Evolutionary conservation across 371 early-diverging fungal species (phyloP), one percentile per base, ranked within the genome.

Genomic region (Mucor irregularis): DNA sequence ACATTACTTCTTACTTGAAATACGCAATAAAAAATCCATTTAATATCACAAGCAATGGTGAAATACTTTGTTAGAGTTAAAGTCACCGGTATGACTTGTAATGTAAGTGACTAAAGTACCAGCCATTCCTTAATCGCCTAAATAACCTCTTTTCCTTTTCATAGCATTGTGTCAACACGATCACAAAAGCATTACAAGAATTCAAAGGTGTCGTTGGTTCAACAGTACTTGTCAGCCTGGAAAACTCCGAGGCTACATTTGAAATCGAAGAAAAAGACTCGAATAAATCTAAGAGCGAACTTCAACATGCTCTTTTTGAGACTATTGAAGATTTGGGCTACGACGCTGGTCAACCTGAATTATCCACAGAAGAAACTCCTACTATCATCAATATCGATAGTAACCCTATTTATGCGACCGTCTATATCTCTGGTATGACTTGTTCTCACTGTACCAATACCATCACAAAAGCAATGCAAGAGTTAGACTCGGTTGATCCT

Each of bases 381-480:
- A 14, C 13, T 35, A n/a, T 1, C 33, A 13, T 4, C 5, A 31
- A 4, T 35, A 31, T 13, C 49, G 21, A 38, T 16, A 35, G 14
- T n/a, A 46, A 42, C 0, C 30, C 24, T 17, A 24, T 42, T 31
- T n/a, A 29, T 49, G 21, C 43, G n/a, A 54, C 58, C 17, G 51
- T 87, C 16, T 35, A 37, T 46, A 74, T 77, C 62, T 53, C 74
- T 46, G 90, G 96, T 31, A 92, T 96, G 94, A 91, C 93, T 3
- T 93, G 94, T 55, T 81, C 92, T 1, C 86, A 89, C 35, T 94
- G 94, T 56, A 86, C 87, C 52, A 78, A 84, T 9, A 80, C 85
- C n/a, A 76, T 96, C 22, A 88, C 87, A 56, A 64, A 69, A 8
- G 76, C 82, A 0, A 65, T 96, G 7, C 22, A 31, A 6, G 40